Base-by-base conservation (phyloP, 148 eudicot genomes). In the Suaeda aralocaspica region DNA sequence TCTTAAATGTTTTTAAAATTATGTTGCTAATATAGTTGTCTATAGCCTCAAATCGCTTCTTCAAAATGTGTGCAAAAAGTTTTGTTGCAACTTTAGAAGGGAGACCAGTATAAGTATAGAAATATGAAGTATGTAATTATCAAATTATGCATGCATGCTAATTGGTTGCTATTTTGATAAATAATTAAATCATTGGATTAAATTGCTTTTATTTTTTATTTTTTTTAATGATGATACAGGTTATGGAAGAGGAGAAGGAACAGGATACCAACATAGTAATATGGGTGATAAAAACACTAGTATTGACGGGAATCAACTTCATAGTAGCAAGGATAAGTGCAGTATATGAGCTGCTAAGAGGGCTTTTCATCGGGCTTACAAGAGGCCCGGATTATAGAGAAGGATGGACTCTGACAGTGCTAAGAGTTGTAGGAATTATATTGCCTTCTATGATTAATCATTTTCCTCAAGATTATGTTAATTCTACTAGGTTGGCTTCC, bases 351-450 rank as follows among this genome's bases (percentile, higher is more conserved):
- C 49, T 36, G 41, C 70, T 85, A 22, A 82, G 93, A 70, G 83
- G 89, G 64, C 82, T 85, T 74, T 57, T 80, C 9, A 83, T 88
- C 41, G 51, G 74, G 9, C 56, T 55, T 33, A 63, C 64, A 14
- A 76, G 59, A 14, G 93, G 91, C 59, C 72, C 79, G 21, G 85
- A 83, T 2, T 88, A 80, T 72, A 74, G 60, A 74, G 93, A 88
- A 75, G 74, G 84, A 30, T 72, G 73, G 72, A 9, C 77, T 13
- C 82, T 77, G 3, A 59, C 36, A 49, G 7, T 66, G 3, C 72
- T 88, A 8, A 36, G 41, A 68, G 8, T 87, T 21, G 33, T 81
- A 2, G 90, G 89, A 46, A 64, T 84, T 30, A 10, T 78, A 10
- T 10, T 76, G 36, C 82, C 92, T 9, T 80, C 84, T 39, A 18